Conservation (phyloP, 768 basidiomycete species). For the Boletales sp. region DNA sequence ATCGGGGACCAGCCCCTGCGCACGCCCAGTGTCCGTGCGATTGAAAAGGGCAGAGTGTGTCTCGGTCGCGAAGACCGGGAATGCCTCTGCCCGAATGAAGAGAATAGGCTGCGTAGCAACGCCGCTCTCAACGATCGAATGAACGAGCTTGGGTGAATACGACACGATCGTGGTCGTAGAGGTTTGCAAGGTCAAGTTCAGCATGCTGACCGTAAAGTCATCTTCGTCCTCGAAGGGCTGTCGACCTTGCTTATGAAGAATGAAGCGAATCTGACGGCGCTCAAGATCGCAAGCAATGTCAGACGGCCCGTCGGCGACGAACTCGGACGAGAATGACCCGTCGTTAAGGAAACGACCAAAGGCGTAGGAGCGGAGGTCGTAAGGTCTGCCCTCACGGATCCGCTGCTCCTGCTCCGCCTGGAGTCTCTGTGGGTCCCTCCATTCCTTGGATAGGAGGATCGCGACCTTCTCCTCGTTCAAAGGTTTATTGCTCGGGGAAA, state of each 20-base stretch:
- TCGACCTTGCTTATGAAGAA: slow-evolving; percentile 24
- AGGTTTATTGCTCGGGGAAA: slow-evolving; percentile 20
- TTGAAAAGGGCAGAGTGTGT: accelerated
- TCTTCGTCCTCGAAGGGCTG: slow-evolving; percentile 3
- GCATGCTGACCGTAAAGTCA: neutral
- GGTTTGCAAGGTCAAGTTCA: neutral
- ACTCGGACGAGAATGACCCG: slow-evolving; percentile 33
- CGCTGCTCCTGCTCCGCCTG: slow-evolving; percentile 22
- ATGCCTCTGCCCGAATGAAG: slow-evolving; percentile 33
- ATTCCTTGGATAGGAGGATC: slow-evolving; percentile 20
- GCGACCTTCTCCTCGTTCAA: slow-evolving; percentile 22
- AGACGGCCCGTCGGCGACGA: slow-evolving; percentile 21
- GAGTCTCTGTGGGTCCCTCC: slow-evolving; percentile 31
- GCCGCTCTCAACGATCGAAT: slow-evolving; percentile 16
- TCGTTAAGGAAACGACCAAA: slow-evolving; percentile 37
- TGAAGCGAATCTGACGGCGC: slow-evolving; percentile 29
- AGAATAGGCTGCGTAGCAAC: slow-evolving; percentile 13
- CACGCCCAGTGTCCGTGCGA: slow-evolving; percentile 12
- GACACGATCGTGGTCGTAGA: slow-evolving; percentile 8
- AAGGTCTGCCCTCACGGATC: slow-evolving; percentile 19
- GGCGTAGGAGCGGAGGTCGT: slow-evolving; percentile 22
- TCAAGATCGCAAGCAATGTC: slow-evolving; percentile 37
- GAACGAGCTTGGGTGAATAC: slow-evolving; percentile 21
- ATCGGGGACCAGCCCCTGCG: slow-evolving; percentile 25
- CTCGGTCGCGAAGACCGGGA: slow-evolving; percentile 26